phyloP scores from a whole-genome alignment of 164 flowering plant species.

The Macadamia integrifolia region DNA sequence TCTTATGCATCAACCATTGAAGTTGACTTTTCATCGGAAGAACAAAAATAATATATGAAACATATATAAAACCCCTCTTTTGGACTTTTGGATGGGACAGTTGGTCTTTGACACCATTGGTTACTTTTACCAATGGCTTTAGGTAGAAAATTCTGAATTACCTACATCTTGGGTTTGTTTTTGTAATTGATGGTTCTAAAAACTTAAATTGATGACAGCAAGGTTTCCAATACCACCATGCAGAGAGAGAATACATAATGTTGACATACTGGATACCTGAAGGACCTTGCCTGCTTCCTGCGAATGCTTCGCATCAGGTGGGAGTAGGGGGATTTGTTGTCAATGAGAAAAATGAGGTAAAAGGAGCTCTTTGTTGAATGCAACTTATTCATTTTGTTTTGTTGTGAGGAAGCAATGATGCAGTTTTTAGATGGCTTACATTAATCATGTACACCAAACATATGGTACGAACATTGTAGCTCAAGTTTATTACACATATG shows the following conservation, averaged over 20 bases:
- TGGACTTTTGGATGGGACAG: neutral
- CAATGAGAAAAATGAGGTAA: slow-evolving; percentile 75
- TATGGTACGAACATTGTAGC: no score
- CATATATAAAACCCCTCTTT: neutral
- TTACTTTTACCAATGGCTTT: neutral
- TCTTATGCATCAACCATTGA: neutral
- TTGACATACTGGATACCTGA: slow-evolving; percentile 88
- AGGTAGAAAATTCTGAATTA: neutral
- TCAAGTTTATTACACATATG: no score
- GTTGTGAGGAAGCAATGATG: no score
- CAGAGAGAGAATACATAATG: slow-evolving; percentile 77
- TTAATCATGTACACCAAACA: no score
- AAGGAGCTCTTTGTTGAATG: no score
- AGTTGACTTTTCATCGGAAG: no score
- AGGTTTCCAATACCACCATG: slow-evolving; percentile 90
- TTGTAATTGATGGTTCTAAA: neutral
- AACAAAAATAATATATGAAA: no score
- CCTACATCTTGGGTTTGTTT: neutral
- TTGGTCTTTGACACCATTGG: neutral
- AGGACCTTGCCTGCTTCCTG: slow-evolving; percentile 80
- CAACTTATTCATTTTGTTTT: no score
- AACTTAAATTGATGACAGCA: slow-evolving; percentile 37
- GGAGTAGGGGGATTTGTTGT: slow-evolving; percentile 93
- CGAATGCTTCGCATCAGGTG: slow-evolving; percentile 83
- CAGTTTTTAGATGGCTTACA: no score